phyloP scores from a whole-genome alignment of 2,329 filamentous ascomycete genomes.

The Lachnellula suecica region DNA sequence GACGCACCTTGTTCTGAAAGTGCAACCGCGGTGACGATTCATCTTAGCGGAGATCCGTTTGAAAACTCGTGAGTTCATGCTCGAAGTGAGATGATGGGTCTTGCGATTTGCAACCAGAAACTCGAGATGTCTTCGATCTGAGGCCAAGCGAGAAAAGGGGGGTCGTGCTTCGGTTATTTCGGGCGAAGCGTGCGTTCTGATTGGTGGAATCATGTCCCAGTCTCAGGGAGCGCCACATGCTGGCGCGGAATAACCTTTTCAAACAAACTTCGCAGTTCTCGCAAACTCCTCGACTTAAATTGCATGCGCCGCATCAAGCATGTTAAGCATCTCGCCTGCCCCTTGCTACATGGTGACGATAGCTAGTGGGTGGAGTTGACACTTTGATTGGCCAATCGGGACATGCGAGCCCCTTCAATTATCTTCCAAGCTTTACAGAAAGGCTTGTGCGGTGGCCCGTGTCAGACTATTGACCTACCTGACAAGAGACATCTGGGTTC shows the following conservation, averaged over 20 bases:
- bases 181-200: conserved; percentile 5
- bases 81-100: not conserved
- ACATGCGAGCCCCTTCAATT: too few relatives aligned
- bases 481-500: too few relatives aligned
- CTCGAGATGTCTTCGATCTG: conserved; percentile 8
- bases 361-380: not conserved
- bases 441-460: too few relatives aligned
- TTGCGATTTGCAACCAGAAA: conserved; percentile 8
- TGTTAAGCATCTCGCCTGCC: not conserved
- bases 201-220: conserved; percentile 12
- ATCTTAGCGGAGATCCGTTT: conserved; percentile 9
- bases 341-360: not conserved
- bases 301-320: not conserved
- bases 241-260: not conserved
- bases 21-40: conserved; percentile 5
- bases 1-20: conserved; percentile 1
- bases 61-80: not conserved
- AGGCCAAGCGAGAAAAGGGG: conserved; percentile 8
- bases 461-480: too few relatives aligned
- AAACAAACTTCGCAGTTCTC: not conserved
- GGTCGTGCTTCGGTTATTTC: not conserved
- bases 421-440: too few relatives aligned
- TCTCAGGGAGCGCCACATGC: not conserved
- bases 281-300: not conserved
- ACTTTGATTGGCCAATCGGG: too few relatives aligned